Percentiles rank a stretch among this genome's conserved stretches.
Evolutionary conservation across 225 moss, liverwort and hornwort genomes (phyloP).

Genomic region (Marchantia polymorpha): DNA sequence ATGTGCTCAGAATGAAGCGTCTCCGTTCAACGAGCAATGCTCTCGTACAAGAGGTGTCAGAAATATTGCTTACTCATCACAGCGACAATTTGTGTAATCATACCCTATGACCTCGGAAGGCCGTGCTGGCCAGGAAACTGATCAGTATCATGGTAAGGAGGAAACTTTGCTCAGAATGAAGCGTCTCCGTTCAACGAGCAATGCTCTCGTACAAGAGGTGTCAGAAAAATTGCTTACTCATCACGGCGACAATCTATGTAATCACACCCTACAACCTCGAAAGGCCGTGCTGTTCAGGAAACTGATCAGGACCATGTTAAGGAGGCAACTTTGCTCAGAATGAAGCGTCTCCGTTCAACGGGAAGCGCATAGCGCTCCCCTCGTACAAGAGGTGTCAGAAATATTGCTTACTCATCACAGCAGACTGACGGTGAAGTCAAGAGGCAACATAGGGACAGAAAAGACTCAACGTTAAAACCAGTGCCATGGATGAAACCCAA

Average conservation of each 20-base stretch:
- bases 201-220: conserved; percentile 39
- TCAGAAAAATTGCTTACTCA: conserved; percentile 39
- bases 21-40: conserved; percentile 33
- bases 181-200: conserved; percentile 27
- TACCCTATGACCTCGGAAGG: background rate
- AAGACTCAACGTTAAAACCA: too few species aligned
- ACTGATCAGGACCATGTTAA: background rate
- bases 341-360: conserved; percentile 24
- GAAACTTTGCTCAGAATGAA: conserved; percentile 14
- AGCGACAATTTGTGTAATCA: conserved; percentile 3
- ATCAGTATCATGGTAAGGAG: background rate
- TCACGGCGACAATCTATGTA: conserved; percentile 33
- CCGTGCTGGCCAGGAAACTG: too few species aligned
- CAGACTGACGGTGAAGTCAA: too few species aligned
- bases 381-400: too few species aligned
- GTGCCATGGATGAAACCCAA: too few species aligned
- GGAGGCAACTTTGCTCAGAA: conserved; percentile 5
- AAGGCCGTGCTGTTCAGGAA: too few species aligned
- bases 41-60: conserved; percentile 32
- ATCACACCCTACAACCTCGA: background rate
- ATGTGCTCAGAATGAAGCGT: conserved; percentile 40
- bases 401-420: too few species aligned
- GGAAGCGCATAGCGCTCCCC: too few species aligned
- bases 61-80: conserved; percentile 42
- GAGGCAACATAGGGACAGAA: too few species aligned